These are phyloP conservation scores for Podospora fimiseda DNA, from an alignment of 495 filamentous ascomycete species.

Conservation along the genomic window DNA sequence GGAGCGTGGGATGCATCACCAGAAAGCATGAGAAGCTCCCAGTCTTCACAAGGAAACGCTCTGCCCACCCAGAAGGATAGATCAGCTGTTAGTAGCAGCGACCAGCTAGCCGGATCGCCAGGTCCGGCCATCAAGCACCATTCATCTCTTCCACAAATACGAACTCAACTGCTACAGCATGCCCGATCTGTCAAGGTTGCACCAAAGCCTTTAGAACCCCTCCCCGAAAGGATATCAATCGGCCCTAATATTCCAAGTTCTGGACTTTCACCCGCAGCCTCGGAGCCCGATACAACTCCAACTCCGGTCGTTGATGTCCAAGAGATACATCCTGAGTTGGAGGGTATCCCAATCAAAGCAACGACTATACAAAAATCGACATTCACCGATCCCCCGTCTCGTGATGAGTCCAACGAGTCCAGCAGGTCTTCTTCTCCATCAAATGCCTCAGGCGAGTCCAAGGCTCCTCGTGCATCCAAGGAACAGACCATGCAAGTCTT, in stretches of 20 bases:
- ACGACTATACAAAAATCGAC: conserved; percentile 36
- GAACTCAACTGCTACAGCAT: not conserved
- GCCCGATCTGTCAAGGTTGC: not conserved
- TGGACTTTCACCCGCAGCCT: conserved; percentile 13
- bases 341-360: conserved; percentile 40
- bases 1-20: conserved; percentile 18
- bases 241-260: conserved; percentile 5
- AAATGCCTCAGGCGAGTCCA: conserved; percentile 10
- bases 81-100: not conserved
- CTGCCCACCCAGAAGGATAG: not conserved
- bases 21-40: conserved; percentile 24
- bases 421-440: conserved; percentile 21
- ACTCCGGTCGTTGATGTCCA: conserved; percentile 38
- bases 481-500: conserved; percentile 37
- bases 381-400: conserved; percentile 30
- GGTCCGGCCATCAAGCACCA: conserved; percentile 3
- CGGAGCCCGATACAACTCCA: conserved; percentile 15
- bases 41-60: conserved; percentile 20
- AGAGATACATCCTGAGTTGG: conserved; percentile 39
- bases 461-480: conserved; percentile 17
- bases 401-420: conserved; percentile 14
- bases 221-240: conserved; percentile 11
- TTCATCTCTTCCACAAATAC: conserved; percentile 9
- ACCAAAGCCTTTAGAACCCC: conserved; percentile 1
- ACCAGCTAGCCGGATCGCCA: not conserved